These are phyloP conservation scores for Melocanna baccifera DNA, from an alignment of 176 grass and related monocot species.

Conservation along the genomic window DNA sequence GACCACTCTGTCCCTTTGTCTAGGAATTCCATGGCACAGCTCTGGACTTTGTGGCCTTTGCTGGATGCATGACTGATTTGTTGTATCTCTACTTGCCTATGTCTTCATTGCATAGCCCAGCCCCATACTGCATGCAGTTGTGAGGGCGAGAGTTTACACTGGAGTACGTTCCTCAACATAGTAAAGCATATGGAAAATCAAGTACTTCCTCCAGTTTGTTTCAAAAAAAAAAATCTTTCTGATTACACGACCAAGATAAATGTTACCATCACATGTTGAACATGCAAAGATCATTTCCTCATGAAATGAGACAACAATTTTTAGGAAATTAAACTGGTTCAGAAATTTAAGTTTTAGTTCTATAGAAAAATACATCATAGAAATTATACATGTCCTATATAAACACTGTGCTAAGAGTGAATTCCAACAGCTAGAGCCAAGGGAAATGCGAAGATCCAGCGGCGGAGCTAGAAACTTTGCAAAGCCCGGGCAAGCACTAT, in stretches of 20 bases:
- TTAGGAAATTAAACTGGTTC: not conserved
- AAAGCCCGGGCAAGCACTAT: too few species aligned
- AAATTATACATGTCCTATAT: not conserved
- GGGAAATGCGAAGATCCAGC: not conserved
- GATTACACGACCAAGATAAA: not conserved
- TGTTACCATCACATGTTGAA: not conserved
- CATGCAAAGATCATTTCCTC: not conserved
- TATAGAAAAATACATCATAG: not conserved
- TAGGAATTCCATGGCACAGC: constrained; percentile 56
- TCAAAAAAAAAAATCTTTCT: not conserved
- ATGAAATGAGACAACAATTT: not conserved
- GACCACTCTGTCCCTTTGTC: constrained; percentile 67
- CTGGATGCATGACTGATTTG: not conserved
- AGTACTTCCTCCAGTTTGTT: not conserved
- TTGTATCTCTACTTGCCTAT: not conserved
- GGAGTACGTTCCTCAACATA: not conserved
- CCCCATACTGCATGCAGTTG: not conserved
- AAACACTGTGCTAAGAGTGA: not conserved
- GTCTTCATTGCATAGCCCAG: not conserved
- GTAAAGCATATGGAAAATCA: not conserved
- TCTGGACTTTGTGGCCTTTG: constrained; percentile 4
- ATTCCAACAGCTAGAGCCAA: not conserved
- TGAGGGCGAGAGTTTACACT: not conserved
- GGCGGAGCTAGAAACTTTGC: too few species aligned
- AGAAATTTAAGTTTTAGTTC: not conserved